These are phyloP conservation scores for Didymella arachidicola DNA, from an alignment of 2,329 filamentous ascomycete genomes.

Conservation along the genomic window DNA sequence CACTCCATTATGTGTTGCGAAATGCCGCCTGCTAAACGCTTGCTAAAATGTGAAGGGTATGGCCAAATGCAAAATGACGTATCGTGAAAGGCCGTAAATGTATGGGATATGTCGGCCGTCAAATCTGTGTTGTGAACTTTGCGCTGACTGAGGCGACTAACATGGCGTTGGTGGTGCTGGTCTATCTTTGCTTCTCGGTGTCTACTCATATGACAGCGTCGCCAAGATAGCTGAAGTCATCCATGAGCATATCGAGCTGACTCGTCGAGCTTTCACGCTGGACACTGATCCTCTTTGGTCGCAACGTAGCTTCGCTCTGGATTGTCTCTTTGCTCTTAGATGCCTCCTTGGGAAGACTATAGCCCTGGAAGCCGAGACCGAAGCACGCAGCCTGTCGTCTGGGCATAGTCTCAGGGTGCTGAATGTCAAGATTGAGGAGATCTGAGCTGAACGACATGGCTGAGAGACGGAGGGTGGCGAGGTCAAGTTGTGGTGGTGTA, in stretches of 20 bases:
- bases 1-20: neutral
- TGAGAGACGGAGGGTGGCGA: conserved; percentile 38
- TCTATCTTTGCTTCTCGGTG: neutral
- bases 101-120: conserved; percentile 1
- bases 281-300: conserved; percentile 24
- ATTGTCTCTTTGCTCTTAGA: conserved; percentile 38
- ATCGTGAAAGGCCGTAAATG: neutral
- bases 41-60: neutral
- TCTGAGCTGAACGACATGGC: conserved; percentile 36
- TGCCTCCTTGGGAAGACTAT: conserved; percentile 44
- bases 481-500: conserved; percentile 35
- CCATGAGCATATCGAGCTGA: conserved; percentile 37
- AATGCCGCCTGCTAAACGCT: conserved; percentile 6
- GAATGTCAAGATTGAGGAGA: conserved; percentile 40
- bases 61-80: neutral
- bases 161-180: neutral
- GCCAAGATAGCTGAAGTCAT: conserved; percentile 46
- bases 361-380: conserved; percentile 45
- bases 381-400: conserved; percentile 45
- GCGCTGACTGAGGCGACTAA: neutral
- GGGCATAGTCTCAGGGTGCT: conserved; percentile 31
- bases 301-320: conserved; percentile 26
- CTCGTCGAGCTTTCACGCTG: conserved; percentile 35
- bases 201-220: conserved; percentile 37
- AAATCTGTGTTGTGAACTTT: conserved; percentile 10